Conservation (phyloP, 2,329 filamentous ascomycete species). For the Fusarium secorum region DNA sequence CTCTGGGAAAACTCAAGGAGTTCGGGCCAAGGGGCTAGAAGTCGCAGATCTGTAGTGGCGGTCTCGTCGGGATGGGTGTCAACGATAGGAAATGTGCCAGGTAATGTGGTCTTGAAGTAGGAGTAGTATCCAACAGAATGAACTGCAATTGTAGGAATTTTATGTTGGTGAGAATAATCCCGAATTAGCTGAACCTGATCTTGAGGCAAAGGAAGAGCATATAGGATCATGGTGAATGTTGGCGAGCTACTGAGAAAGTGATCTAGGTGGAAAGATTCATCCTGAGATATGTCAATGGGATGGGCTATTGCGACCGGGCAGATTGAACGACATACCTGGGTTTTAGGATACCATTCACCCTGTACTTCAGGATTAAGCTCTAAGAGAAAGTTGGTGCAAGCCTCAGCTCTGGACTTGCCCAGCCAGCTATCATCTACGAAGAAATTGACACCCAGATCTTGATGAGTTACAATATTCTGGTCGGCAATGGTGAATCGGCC, state of each 20-base stretch:
- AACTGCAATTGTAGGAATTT: slow-evolving; percentile 79
- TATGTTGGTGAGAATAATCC: slow-evolving; percentile 59
- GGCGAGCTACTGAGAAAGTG: slow-evolving; percentile 52
- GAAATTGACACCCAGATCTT: slow-evolving; percentile 95
- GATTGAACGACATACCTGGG: slow-evolving; percentile 40
- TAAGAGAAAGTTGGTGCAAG: slow-evolving; percentile 76
- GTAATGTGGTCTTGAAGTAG: slow-evolving; percentile 81
- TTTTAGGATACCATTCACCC: slow-evolving; percentile 71
- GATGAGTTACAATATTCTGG: slow-evolving; percentile 75
- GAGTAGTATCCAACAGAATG: slow-evolving; percentile 94
- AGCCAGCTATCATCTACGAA: slow-evolving; percentile 84
- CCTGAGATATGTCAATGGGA: slow-evolving; percentile 17
- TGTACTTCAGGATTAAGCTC: slow-evolving; percentile 94
- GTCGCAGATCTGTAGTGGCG: slow-evolving; percentile 82
- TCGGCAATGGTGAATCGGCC: slow-evolving; percentile 93
- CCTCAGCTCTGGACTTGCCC: slow-evolving; percentile 79
- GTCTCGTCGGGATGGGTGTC: slow-evolving; percentile 94
- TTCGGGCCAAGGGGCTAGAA: slow-evolving; percentile 87
- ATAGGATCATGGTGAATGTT: slow-evolving; percentile 63
- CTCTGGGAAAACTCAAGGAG: slow-evolving; percentile 71
- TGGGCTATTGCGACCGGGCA: not conserved
- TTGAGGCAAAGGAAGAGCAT: slow-evolving; percentile 58
- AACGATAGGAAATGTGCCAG: slow-evolving; percentile 86
- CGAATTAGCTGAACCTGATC: slow-evolving; percentile 56
- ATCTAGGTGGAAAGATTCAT: slow-evolving; percentile 49